Evolutionary conservation across 2,329 filamentous ascomycete species (phyloP).

Genomic region (Botrytis fragariae): DNA sequence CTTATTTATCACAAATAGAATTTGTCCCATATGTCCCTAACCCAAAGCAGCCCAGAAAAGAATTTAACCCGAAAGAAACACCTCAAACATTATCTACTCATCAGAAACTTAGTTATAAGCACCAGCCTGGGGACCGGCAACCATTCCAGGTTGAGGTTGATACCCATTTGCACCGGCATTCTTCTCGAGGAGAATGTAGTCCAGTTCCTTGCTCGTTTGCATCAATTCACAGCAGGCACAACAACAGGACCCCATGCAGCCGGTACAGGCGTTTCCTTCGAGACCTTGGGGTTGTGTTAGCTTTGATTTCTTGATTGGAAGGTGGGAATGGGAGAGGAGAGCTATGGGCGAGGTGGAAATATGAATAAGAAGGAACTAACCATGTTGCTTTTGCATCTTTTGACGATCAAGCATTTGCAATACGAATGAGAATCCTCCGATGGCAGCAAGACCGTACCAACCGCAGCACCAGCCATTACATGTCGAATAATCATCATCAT

Average conservation of each 20-base stretch:
- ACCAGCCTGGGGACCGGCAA: background rate
- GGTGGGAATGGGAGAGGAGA: background rate
- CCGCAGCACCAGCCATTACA: conserved; percentile 17
- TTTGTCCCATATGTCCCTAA: background rate
- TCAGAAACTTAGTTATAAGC: background rate
- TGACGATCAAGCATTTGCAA: conserved; percentile 17
- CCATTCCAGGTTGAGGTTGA: conserved; percentile 3
- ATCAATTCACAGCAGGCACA: conserved; percentile 22
- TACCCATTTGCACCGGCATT: background rate
- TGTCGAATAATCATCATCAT: background rate
- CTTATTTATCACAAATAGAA: background rate
- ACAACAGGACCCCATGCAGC: conserved; percentile 10
- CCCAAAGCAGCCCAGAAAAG: background rate
- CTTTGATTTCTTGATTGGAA: background rate
- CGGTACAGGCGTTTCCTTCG: conserved; percentile 5
- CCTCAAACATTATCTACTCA: background rate
- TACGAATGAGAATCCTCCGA: conserved; percentile 11
- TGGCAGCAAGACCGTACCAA: background rate
- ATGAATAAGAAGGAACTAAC: background rate
- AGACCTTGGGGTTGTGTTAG: conserved; percentile 5
- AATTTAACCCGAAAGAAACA: background rate
- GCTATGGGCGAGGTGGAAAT: background rate
- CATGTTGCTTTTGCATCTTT: conserved; percentile 16
- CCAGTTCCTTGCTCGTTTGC: conserved; percentile 22
- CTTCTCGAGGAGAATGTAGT: conserved; percentile 15